Evolutionary conservation across 83 land plant genomes (phyloP).

Genomic region (Picea abies): DNA sequence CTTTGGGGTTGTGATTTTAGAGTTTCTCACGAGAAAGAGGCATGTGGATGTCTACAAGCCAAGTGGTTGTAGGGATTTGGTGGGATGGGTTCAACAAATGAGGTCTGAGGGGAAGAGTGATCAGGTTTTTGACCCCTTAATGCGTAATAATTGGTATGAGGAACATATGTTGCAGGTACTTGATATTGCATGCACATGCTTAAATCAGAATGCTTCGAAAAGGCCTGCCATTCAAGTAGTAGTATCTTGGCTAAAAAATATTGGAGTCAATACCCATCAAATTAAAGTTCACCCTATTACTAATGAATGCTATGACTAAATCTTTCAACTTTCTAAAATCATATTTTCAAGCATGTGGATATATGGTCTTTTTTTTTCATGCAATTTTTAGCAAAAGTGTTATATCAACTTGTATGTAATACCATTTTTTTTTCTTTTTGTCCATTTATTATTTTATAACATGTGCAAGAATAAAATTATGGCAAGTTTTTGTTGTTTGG

Average conservation of each 20-base stretch:
- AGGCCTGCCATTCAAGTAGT: conserved; percentile 57
- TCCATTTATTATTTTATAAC: not conserved
- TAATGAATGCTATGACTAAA: not conserved
- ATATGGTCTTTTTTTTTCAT: conserved; percentile 6
- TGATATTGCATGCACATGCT: conserved; percentile 61
- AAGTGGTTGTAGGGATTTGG: conserved; percentile 46
- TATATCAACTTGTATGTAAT: no score
- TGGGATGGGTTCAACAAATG: conserved; percentile 72
- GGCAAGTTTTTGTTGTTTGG: not conserved
- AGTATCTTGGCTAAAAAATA: conserved; percentile 53
- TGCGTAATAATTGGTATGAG: conserved; percentile 39
- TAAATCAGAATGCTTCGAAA: conserved; percentile 43
- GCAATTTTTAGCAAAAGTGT: no score
- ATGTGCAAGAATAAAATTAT: not conserved
- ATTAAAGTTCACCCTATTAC: not conserved
- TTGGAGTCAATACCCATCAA: conserved; percentile 21
- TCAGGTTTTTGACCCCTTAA: conserved; percentile 46
- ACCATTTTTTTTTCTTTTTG: not conserved
- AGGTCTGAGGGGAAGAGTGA: conserved; percentile 39
- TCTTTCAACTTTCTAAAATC: not conserved
- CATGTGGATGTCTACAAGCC: conserved; percentile 71
- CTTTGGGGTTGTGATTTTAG: conserved; percentile 71
- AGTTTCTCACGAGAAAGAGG: conserved; percentile 64
- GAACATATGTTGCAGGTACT: conserved; percentile 56
- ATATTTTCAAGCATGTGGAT: conserved; percentile 22